These are phyloP conservation scores for Xylaria cubensis DNA, from an alignment of 495 filamentous ascomycete species.

Conservation along the genomic window DNA sequence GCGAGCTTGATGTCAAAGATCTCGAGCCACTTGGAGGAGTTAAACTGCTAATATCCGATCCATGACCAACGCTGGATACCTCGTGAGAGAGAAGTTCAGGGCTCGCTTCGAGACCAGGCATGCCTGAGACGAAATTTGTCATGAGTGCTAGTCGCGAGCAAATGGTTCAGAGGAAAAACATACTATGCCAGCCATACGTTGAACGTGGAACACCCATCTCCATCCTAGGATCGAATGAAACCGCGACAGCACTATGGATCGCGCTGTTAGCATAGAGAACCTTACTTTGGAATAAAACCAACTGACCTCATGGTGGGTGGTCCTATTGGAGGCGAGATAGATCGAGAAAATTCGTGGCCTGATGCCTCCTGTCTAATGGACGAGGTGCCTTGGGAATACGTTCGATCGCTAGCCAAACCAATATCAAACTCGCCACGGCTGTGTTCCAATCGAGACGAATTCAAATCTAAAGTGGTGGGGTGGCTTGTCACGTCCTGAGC, in stretches of 20 bases:
- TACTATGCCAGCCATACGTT: conserved; percentile 48
- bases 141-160: background rate
- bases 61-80: conserved; percentile 43
- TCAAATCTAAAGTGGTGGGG: conserved; percentile 22
- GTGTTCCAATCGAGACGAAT: conserved; percentile 34
- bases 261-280: conserved; percentile 20
- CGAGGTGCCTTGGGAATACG: conserved; percentile 32
- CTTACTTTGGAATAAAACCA: background rate
- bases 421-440: conserved; percentile 37
- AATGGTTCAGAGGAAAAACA: background rate
- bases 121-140: background rate
- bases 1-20: conserved; percentile 56
- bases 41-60: conserved; percentile 49
- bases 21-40: conserved; percentile 52
- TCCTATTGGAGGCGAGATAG: conserved; percentile 34
- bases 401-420: conserved; percentile 42
- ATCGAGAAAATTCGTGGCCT: conserved; percentile 45
- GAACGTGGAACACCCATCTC: conserved; percentile 53
- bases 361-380: conserved; percentile 32
- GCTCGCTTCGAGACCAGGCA: conserved; percentile 48
- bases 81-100: conserved; percentile 49
- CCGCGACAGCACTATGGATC: conserved; percentile 50
- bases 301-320: conserved; percentile 52
- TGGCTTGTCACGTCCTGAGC: conserved; percentile 32
- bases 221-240: conserved; percentile 53